A percentile compares a stretch with the other conserved stretches of the same genome.
phyloP scores from a whole-genome alignment of 768 basidiomycete genomes.

The Boletus pseudopeckii region DNA sequence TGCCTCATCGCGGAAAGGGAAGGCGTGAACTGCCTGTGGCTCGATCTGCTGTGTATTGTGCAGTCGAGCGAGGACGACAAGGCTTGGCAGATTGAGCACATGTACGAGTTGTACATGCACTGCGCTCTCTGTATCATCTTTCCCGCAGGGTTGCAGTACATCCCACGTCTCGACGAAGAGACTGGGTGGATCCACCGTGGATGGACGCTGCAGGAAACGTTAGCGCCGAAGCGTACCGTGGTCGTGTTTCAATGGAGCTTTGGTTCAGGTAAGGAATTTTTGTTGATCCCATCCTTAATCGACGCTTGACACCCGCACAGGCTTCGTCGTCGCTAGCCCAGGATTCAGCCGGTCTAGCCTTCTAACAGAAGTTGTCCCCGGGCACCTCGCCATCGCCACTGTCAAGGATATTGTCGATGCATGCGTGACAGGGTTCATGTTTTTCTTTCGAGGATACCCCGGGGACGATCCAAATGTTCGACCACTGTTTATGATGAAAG shows the following conservation, averaged over 20 bases:
- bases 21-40: neutral
- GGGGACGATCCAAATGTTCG: neutral
- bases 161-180: neutral
- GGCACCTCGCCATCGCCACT: neutral
- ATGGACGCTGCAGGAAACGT: neutral
- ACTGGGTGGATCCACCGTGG: neutral
- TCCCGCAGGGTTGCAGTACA: neutral
- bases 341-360: neutral
- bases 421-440: neutral
- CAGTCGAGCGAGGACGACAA: neutral
- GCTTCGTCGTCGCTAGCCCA: neutral
- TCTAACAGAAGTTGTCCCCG: neutral
- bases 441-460: neutral
- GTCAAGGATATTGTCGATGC: conserved; percentile 1
- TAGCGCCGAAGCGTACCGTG: neutral
- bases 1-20: neutral
- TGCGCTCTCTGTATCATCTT: neutral
- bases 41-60: neutral
- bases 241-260: neutral
- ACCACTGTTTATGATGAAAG: neutral
- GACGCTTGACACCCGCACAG: neutral
- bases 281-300: no score
- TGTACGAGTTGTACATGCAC: neutral
- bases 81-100: neutral
- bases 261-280: neutral